phyloP scores from a whole-genome alignment of 148 eudicot species.

The Nepenthes gracilis region DNA sequence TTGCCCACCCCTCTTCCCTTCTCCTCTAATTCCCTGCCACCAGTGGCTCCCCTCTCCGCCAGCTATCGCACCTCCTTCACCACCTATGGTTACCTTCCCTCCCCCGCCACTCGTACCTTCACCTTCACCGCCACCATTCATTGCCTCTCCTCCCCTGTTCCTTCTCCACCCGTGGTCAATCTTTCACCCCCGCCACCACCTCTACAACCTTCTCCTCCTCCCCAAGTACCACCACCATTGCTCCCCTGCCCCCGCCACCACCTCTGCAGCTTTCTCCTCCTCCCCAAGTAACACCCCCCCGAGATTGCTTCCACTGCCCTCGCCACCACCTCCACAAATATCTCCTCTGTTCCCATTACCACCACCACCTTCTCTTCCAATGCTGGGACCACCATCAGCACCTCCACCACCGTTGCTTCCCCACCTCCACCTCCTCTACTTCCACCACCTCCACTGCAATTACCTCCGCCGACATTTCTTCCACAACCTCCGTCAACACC shows the following conservation, averaged over 20 bases:
- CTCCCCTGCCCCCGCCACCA: background rate
- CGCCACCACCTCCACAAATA: background rate
- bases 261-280: background rate
- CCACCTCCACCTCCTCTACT: no score
- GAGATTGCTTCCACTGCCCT: background rate
- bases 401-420: no score
- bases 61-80: constrained; percentile 7
- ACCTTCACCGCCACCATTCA: constrained; percentile 3
- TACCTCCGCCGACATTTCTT: no score
- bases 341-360: constrained; percentile 1
- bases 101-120: constrained; percentile 9
- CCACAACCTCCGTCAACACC: no score
- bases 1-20: background rate
- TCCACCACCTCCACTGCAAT: no score
- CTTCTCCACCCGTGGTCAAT: constrained; percentile 1
- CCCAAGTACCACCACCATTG: no score
- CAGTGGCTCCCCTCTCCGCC: no score
- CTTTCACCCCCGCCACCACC: background rate
- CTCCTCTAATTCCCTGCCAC: background rate
- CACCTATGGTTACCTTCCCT: background rate
- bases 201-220: background rate
- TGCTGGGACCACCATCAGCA: no score
- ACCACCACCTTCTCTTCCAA: constrained; percentile 9
- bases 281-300: background rate
- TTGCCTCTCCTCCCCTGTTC: constrained; percentile 1